Base-by-base conservation (phyloP, 139 green algal genomes). In the Auxenochlorella protothecoides region DNA sequence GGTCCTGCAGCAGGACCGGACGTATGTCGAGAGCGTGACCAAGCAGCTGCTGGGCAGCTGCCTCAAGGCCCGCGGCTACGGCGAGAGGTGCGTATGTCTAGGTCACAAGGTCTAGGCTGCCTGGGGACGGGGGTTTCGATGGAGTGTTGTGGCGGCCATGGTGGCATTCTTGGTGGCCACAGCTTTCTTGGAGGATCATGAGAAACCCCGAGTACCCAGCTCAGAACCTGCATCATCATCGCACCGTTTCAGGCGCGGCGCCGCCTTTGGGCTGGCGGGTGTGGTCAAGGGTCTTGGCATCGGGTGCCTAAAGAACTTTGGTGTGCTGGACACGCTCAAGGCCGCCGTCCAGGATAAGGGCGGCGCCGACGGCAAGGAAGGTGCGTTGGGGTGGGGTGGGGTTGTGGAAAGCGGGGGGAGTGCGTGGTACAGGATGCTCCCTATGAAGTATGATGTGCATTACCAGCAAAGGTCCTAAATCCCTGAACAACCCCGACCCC, bases 251-350 rank as follows among this genome's bases (percentile, higher is more conserved):
- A 87, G 92, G 51, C 83, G 89, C 5, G 95, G 95, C 55, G 95
- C 91, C 10, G 95, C 94, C 0, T 97, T 89, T 69, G 95, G 95
- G 3, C 62, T 98, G 11, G 86, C 93, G 2, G 95, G 93, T 2
- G 70, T 92, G 7, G 89, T 99, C 2, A 97, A 96, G 79, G 94
- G 95, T 15, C 82, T 97, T 56, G 93, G 94, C 59, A 90, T 97
- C 63, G 79, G 78, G 3, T 76, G 83, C 6, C 80, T 99, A 56
- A 93, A 92, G 71, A 81, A 75, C 52, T 90, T 89, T 71, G 89
- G 86, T 12, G 89, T 98, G 76, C 93, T 98, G 86, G 90, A 97
- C 57, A 67, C 81, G 2, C 80, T 99, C 12, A 96, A 95, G 79
- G 74, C 70, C 2, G 83, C 74, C 1, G 81, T 90, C 53, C 87